These are phyloP conservation scores for Extremus antarcticus DNA, from an alignment of 495 filamentous ascomycete species.

Conservation along the genomic window DNA sequence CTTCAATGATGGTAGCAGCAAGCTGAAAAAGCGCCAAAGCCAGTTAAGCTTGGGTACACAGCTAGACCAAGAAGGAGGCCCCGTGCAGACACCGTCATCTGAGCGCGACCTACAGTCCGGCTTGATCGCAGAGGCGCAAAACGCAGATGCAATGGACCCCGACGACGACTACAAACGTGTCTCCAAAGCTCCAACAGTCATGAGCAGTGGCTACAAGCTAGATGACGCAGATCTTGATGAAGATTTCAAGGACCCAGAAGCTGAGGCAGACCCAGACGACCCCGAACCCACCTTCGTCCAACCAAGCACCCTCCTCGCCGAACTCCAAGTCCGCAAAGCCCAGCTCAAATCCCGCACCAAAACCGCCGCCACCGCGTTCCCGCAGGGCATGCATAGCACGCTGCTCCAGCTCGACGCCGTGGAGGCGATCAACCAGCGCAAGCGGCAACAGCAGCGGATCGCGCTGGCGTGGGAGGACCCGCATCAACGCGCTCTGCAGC, in stretches of 20 bases:
- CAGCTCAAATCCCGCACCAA: conserved; percentile 67
- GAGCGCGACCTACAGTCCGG: not conserved
- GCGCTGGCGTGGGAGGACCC: conserved; percentile 85
- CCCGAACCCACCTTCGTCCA: conserved; percentile 46
- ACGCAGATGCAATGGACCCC: not conserved
- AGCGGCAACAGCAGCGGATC: conserved; percentile 60
- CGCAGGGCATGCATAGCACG: conserved; percentile 76
- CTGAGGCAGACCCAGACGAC: conserved; percentile 20
- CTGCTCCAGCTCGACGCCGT: conserved; percentile 85
- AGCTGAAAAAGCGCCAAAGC: conserved; percentile 27
- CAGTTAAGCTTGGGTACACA: conserved; percentile 19
- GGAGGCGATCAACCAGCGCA: conserved; percentile 69
- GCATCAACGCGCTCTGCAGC: conserved; percentile 32
- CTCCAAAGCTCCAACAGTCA: conserved; percentile 1
- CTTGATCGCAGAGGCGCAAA: conserved; percentile 1
- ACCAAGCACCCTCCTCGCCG: conserved; percentile 84
- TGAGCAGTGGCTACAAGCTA: conserved; percentile 26
- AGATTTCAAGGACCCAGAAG: conserved; percentile 30
- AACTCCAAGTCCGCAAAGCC: conserved; percentile 79
- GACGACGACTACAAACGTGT: not conserved
- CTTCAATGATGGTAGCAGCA: conserved; percentile 19
- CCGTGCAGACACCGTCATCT: not conserved
- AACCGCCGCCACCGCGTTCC: conserved; percentile 52
- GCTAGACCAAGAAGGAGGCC: conserved; percentile 8
- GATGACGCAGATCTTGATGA: conserved; percentile 33